Percentiles rank a stretch among this genome's conserved stretches.
Evolutionary conservation across 805 yeast species (phyloP).

Genomic region (Yarrowia hollandica): DNA sequence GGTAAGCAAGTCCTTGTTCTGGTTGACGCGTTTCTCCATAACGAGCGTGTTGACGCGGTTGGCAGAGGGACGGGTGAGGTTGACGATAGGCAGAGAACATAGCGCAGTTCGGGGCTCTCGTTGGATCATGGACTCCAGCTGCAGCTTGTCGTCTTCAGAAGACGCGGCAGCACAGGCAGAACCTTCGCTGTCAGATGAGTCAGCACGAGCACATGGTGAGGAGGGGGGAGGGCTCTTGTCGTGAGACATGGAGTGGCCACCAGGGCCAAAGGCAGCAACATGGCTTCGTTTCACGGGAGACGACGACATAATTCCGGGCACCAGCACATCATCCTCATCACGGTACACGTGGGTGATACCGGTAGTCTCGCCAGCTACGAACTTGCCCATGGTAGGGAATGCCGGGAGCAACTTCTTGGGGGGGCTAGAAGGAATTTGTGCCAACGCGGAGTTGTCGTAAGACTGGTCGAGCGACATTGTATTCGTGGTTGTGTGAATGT

Average conservation of each 20-base stretch:
- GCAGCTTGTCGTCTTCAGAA: not conserved
- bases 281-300: conserved; percentile 21
- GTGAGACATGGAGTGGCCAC: too few species aligned
- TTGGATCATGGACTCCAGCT: not conserved
- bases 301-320: conserved; percentile 18
- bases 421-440: conserved; percentile 10
- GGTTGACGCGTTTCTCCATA: conserved; percentile 21
- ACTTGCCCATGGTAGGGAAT: conserved; percentile 29
- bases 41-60: not conserved
- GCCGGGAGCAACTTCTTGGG: conserved; percentile 24
- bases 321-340: conserved; percentile 19
- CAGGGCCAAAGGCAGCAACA: not conserved
- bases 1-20: not conserved
- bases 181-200: not conserved
- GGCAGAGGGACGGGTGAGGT: conserved; percentile 9
- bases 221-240: conserved; percentile 4
- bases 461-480: not conserved
- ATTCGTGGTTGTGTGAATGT: too few species aligned
- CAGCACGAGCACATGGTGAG: conserved; percentile 12
- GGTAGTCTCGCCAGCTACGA: conserved; percentile 12
- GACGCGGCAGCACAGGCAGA: too few species aligned
- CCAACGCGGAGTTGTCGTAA: not conserved
- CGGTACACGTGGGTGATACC: conserved; percentile 22
- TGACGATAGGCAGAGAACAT: conserved; percentile 12
- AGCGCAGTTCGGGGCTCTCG: conserved; percentile 7